Evolutionary conservation across 164 flowering plant genomes (phyloP), one percentile per base, ranked within the genome.

Genomic region (Paratinospora sagittata): DNA sequence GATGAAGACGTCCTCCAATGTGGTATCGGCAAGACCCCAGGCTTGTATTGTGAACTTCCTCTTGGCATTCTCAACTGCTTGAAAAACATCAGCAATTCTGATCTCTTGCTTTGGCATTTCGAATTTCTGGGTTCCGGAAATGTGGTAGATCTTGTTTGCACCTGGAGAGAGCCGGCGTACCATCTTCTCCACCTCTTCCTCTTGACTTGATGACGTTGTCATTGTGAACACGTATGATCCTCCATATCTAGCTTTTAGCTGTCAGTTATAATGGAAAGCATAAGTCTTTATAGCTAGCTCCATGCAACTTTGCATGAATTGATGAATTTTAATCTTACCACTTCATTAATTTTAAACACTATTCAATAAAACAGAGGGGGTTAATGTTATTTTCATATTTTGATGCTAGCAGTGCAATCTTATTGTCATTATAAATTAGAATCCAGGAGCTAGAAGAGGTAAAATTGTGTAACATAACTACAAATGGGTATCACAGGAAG

Each of bases 11-110:
- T 94, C 98, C 69, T 94, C 98, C 70, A 94, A 80, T 23, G 97
- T 94, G 62, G 98, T 92, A 74, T 94, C 97, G 26, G 96, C 90
- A 39, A 94, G 76, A 63, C 97, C 98, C 98, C 98, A 94, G 5
- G 96, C 97, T 24, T 85, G 82, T 68, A 94, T 89, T 8, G 91
- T 79, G 82, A 90, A 88, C 75, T 79, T 83, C 64, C 81, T 82
- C 84, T 89, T 94, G 47, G 93, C 97, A 36, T 78, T 80, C 82
- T 90, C 92, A 11, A 95, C 97, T 39, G 92, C 92, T 63, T 77
- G 75, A 73, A 95, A 92, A 11, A 95, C 97, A 64, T 92, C 90
- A 11, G 97, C 84, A 47, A 95, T 86, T 70, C 84, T 85, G 19
- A 88, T 85, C 68, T 89, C 96, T 3, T 89, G 81, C 73, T 95